These are phyloP conservation scores for Ogataea naganishii DNA, from an alignment of 805 yeast genomes.

Conservation along the genomic window DNA sequence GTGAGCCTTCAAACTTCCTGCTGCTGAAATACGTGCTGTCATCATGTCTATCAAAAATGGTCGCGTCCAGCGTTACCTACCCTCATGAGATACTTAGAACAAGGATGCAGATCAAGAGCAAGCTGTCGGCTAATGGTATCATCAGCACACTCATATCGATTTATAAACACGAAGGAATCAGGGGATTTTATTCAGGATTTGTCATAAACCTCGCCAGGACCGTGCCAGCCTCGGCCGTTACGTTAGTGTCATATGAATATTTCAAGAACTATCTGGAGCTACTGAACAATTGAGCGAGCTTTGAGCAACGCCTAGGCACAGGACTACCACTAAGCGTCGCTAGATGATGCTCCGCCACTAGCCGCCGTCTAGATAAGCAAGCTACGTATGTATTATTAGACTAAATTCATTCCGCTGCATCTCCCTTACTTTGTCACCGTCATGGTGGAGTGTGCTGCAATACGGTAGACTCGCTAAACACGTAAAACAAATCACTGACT, in stretches of 20 bases:
- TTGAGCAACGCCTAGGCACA: too few relatives aligned
- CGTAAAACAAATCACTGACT: too few relatives aligned
- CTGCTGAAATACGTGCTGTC: constrained; percentile 48
- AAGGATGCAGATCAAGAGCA: constrained; percentile 60
- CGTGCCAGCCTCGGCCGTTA: constrained; percentile 93
- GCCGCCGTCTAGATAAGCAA: too few relatives aligned
- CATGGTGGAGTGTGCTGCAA: too few relatives aligned
- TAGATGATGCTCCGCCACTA: too few relatives aligned
- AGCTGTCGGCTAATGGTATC: constrained; percentile 19
- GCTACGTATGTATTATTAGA: too few relatives aligned
- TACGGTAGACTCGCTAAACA: too few relatives aligned
- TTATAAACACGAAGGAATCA: constrained; percentile 59
- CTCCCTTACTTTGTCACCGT: too few relatives aligned
- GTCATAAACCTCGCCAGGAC: constrained; percentile 81
- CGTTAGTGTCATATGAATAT: constrained; percentile 86
- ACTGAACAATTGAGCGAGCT: constrained; percentile 10
- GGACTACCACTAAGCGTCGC: too few relatives aligned
- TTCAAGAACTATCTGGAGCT: constrained; percentile 43
- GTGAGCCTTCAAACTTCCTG: constrained; percentile 5
- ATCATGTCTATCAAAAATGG: constrained; percentile 75
- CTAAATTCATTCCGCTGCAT: too few relatives aligned
- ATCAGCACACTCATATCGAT: constrained; percentile 29
- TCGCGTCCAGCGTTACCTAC: constrained; percentile 81
- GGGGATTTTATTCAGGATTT: constrained; percentile 87
- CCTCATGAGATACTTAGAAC: constrained; percentile 95